phyloP scores from a whole-genome alignment of 345 rosid species.

The Citrus australasica region DNA sequence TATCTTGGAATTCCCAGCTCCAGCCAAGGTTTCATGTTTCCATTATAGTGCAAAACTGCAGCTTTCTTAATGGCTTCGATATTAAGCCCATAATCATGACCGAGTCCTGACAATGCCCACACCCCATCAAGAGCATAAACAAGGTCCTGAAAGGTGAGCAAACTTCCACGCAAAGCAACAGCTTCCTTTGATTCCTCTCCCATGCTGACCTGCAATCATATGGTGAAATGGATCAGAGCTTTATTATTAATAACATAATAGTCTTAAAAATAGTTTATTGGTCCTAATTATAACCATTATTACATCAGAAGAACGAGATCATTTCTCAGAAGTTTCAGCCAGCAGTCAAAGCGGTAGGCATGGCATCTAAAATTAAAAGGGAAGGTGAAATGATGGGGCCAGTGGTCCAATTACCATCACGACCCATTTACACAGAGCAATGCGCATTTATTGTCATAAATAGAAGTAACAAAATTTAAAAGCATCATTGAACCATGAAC shows the following conservation, averaged over 20 bases:
- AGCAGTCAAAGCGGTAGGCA: background rate
- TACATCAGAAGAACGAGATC: background rate
- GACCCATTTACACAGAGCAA: background rate
- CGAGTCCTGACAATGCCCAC: constrained; percentile 83
- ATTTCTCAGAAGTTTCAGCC: background rate
- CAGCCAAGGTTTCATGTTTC: constrained; percentile 98
- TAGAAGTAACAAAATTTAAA: background rate
- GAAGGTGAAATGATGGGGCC: background rate
- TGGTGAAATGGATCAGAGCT: constrained; percentile 4
- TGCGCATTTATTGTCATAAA: too few relatives aligned
- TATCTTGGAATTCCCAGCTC: constrained; percentile 86
- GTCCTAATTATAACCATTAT: background rate
- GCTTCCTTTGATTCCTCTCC: constrained; percentile 46
- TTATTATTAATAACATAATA: background rate
- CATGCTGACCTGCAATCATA: constrained; percentile 34
- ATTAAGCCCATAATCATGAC: constrained; percentile 58
- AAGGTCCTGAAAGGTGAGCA: constrained; percentile 73
- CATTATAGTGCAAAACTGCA: constrained; percentile 82
- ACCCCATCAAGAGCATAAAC: constrained; percentile 54
- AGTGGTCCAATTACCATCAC: background rate
- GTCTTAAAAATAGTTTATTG: background rate
- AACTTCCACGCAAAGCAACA: constrained; percentile 58
- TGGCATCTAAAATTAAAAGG: background rate
- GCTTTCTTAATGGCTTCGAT: constrained; percentile 50
- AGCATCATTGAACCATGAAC: background rate